These are phyloP conservation scores for Cystofilobasidium bisporidii DNA, from an alignment of 768 basidiomycete species.

Conservation along the genomic window DNA sequence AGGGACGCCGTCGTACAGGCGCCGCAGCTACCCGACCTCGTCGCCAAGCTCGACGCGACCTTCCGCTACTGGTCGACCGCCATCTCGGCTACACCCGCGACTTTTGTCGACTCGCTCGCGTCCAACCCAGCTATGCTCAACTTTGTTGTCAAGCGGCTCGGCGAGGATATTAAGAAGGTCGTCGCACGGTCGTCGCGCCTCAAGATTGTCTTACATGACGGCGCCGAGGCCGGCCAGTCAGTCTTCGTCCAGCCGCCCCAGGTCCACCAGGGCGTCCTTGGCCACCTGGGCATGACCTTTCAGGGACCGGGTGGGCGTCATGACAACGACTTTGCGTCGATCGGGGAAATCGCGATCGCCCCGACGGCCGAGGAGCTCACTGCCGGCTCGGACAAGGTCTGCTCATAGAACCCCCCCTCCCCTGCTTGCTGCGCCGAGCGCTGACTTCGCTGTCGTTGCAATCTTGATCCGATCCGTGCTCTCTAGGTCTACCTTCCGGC, in stretches of 20 bases:
- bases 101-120: slow-evolving; percentile 47
- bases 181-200: not conserved
- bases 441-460: no score
- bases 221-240: not conserved
- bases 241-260: not conserved
- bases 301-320: slow-evolving; percentile 58
- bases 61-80: slow-evolving; percentile 47
- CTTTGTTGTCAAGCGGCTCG: not conserved
- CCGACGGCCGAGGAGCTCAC: slow-evolving; percentile 61
- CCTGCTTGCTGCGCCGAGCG: not conserved
- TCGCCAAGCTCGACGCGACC: slow-evolving; percentile 46
- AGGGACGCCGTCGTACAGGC: slow-evolving; percentile 49
- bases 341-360: slow-evolving; percentile 54
- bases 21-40: slow-evolving; percentile 44
- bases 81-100: slow-evolving; percentile 41
- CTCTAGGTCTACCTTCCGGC: slow-evolving; percentile 54
- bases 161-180: not conserved
- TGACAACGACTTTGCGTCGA: slow-evolving; percentile 56
- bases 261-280: slow-evolving; percentile 42
- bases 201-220: not conserved
- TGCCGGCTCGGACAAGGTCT: slow-evolving; percentile 34
- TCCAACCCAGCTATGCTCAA: slow-evolving; percentile 27
- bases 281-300: slow-evolving; percentile 44
- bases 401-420: not conserved
- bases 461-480: slow-evolving; percentile 23